Evolutionary conservation across 1,139 yeast genomes (phyloP).

Genomic region (Lodderomyces elongisporus): DNA sequence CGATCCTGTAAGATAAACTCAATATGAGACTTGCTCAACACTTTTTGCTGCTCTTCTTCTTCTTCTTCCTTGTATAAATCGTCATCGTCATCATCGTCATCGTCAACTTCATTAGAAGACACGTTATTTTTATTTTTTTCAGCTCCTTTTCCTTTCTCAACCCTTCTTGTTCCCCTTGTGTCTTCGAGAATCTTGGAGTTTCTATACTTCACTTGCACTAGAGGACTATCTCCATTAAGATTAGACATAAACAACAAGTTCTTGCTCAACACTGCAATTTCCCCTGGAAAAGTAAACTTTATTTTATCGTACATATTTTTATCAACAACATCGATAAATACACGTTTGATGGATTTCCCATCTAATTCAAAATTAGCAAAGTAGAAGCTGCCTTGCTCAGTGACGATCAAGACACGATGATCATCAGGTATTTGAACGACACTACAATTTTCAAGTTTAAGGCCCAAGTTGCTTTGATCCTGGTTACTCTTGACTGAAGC

Average conservation of each 20-base stretch:
- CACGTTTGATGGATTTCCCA: slow-evolving; percentile 40
- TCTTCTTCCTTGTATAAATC: slow-evolving; percentile 33
- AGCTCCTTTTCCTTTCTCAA: slow-evolving; percentile 8
- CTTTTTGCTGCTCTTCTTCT: slow-evolving; percentile 26
- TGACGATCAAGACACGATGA: slow-evolving; percentile 49
- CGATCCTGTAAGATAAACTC: slow-evolving; percentile 48
- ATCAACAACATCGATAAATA: slow-evolving; percentile 28
- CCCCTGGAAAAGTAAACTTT: slow-evolving; percentile 27
- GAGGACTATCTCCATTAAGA: slow-evolving; percentile 31
- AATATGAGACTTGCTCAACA: slow-evolving; percentile 24
- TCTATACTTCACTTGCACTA: slow-evolving; percentile 29
- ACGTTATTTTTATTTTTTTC: slow-evolving; percentile 11
- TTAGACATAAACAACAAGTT: slow-evolving; percentile 35
- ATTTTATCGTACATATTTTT: slow-evolving; percentile 18
- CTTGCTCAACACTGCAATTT: slow-evolving; percentile 30
- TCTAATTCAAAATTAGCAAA: slow-evolving; percentile 49
- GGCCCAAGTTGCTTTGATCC: slow-evolving; percentile 50
- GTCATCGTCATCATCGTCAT: slow-evolving; percentile 23
- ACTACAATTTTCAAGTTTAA: slow-evolving; percentile 55
- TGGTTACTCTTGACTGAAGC: slow-evolving; percentile 42
- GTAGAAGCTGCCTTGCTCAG: slow-evolving; percentile 48
- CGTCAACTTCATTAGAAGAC: slow-evolving; percentile 11
- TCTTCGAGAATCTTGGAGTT: slow-evolving; percentile 11
- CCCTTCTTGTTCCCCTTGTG: slow-evolving; percentile 10
- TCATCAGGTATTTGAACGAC: slow-evolving; percentile 45